Evolutionary conservation across 768 basidiomycete species (phyloP), one percentile per base, ranked within the genome.

Genomic region (Tylopilus subfusipes): DNA sequence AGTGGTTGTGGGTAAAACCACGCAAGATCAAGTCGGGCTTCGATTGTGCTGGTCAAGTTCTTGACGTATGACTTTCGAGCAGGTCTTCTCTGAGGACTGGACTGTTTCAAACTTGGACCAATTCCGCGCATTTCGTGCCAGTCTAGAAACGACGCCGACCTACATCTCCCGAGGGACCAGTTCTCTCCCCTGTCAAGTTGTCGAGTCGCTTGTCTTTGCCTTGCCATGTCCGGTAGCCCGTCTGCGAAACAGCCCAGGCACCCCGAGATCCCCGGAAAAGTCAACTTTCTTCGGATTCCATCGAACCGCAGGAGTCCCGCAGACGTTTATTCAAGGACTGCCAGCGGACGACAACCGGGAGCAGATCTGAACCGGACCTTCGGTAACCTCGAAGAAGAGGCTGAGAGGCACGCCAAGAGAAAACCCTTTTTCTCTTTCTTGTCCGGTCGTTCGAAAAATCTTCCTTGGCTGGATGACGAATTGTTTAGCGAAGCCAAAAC

Each of bases 401-500:
- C 29, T 10, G 51, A 51, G 22, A 12, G 43, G 4, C 46, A 21
- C 10, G 30, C 56, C n/a, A 58, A 45, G 48, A 57, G 52, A 52
- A 58, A 30, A 21, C 42, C 42, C 1, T 43, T 59, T 4, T 44
- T 65, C 14, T 66, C 62, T 42, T 56, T 68, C 48, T 22, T 62
- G 27, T n/a, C 54, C 2, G 29, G 45, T 50, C 52, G 56, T 22
- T 19, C 48, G 19, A 64, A 56, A 38, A 36, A 38, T 19, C 56
- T 46, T 27, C 61, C 56, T 10, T 50, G 38, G 14, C 42, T 71
- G 13, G 58, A 70, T 45, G 58, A 70, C 11, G 53, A 54, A 12
- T 12, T 72, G n/a, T 66, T 72, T 31, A 34, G 39, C 24, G 53
- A 59, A 22, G 68, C 63, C 34, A 66, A 68, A 33, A 61, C 57